These are phyloP conservation scores for Mortierella alpina DNA, from an alignment of 192 early-diverging fungal genomes.

Conservation along the genomic window DNA sequence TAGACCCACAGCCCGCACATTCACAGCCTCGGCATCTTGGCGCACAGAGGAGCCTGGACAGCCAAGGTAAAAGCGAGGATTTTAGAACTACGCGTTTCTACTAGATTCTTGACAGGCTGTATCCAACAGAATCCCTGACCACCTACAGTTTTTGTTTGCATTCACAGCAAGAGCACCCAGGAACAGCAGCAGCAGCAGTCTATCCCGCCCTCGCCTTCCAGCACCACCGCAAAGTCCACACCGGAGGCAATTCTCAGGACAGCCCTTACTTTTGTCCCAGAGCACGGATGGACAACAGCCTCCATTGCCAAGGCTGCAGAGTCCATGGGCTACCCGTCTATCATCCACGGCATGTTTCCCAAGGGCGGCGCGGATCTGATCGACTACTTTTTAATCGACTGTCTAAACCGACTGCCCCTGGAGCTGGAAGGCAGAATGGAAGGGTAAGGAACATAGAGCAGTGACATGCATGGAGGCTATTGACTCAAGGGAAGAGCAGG, in stretches of 20 bases:
- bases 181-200: neutral
- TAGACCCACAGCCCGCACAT: slow-evolving; percentile 9
- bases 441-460: slow-evolving; percentile 39
- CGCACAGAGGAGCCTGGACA: slow-evolving; percentile 1
- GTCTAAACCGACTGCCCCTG: slow-evolving; percentile 64
- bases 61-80: slow-evolving; percentile 1
- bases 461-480: neutral
- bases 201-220: neutral
- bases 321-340: slow-evolving; percentile 75
- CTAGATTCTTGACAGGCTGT: too few species aligned
- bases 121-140: too few species aligned
- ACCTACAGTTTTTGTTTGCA: too few species aligned
- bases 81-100: too few species aligned
- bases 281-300: slow-evolving; percentile 80
- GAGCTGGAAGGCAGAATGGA: slow-evolving; percentile 74
- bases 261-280: slow-evolving; percentile 74
- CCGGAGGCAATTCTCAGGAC: slow-evolving; percentile 66
- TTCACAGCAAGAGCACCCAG: neutral
- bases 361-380: slow-evolving; percentile 77
- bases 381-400: slow-evolving; percentile 78
- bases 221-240: slow-evolving; percentile 11
- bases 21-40: slow-evolving; percentile 21
- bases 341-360: slow-evolving; percentile 76
- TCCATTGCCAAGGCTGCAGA: slow-evolving; percentile 72
- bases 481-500: neutral